Evolutionary conservation across 2,329 filamentous ascomycete genomes (phyloP).

Genomic region (Trichoderma brevicompactum): DNA sequence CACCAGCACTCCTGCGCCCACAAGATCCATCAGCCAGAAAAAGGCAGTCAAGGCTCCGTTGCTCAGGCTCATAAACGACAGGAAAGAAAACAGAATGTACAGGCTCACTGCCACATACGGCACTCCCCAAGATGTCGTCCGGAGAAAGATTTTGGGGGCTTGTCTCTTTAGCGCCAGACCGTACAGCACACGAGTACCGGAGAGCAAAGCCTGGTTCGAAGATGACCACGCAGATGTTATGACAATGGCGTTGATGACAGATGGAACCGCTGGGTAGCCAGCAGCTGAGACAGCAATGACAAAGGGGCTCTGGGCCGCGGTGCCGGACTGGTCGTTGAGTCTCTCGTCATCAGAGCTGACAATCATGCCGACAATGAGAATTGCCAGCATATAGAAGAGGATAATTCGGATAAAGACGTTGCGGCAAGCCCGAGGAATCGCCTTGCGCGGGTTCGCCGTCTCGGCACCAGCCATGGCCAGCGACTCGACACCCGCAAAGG

Average conservation of each 20-base stretch:
- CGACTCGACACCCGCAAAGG: constrained; percentile 68
- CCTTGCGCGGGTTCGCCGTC: constrained; percentile 58
- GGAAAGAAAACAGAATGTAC: constrained; percentile 58
- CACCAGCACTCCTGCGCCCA: constrained; percentile 64
- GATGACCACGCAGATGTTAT: constrained; percentile 69
- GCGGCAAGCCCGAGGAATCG: constrained; percentile 59
- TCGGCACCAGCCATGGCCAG: constrained; percentile 66
- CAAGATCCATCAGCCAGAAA: constrained; percentile 66
- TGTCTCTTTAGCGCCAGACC: constrained; percentile 69
- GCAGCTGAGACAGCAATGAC: constrained; percentile 74
- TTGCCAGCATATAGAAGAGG: constrained; percentile 66
- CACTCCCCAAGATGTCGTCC: constrained; percentile 64
- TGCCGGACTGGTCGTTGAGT: constrained; percentile 52
- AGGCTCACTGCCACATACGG: constrained; percentile 63
- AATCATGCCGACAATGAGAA: constrained; percentile 72
- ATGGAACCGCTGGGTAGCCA: constrained; percentile 68
- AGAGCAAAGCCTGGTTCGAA: constrained; percentile 65
- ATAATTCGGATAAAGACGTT: constrained; percentile 63
- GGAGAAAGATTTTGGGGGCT: constrained; percentile 64
- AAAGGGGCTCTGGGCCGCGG: constrained; percentile 61
- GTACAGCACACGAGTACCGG: constrained; percentile 70
- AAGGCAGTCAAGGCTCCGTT: constrained; percentile 65
- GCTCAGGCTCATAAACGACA: constrained; percentile 62
- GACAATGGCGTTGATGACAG: constrained; percentile 77
- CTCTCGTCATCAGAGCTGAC: constrained; percentile 62